Conservation (phyloP, 2,329 filamentous ascomycete species). For the Westerdykella aurantiaca region DNA sequence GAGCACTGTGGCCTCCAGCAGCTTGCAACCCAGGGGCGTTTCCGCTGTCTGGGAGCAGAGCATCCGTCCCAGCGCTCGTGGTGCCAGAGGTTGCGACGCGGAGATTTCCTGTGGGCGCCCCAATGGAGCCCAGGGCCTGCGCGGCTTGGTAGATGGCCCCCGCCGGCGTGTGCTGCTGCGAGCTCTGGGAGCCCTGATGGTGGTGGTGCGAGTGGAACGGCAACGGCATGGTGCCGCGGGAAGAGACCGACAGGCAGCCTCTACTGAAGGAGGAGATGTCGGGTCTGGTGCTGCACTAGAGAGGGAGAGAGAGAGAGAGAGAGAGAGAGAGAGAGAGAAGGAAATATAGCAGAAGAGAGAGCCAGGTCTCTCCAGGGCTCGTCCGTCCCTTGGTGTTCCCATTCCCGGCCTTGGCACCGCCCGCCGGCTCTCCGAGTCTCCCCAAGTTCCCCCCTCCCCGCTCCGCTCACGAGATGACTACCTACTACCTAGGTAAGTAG, state of each 20-base stretch:
- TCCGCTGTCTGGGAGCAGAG: conserved; percentile 36
- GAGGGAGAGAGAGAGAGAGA: conserved; percentile 1
- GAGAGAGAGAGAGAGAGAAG: conserved; percentile 1
- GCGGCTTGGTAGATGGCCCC: conserved; percentile 43
- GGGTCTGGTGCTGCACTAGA: background rate
- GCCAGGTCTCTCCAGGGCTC: background rate
- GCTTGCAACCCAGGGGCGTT: conserved; percentile 26
- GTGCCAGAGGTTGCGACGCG: conserved; percentile 37
- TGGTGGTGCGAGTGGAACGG: conserved; percentile 36
- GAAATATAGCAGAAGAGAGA: conserved; percentile 1
- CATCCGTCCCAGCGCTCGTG: conserved; percentile 42
- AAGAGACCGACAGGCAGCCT: background rate
- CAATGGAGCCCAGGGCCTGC: conserved; percentile 45
- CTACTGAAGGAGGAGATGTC: too few species aligned
- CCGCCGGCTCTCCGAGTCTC: too few species aligned
- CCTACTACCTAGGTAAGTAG: too few species aligned
- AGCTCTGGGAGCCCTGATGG: conserved; percentile 8
- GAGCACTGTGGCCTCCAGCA: conserved; percentile 22
- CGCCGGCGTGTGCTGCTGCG: conserved; percentile 34
- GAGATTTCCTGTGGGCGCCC: conserved; percentile 40
- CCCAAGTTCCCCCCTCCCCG: too few species aligned
- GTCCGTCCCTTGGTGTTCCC: background rate
- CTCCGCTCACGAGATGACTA: too few species aligned
- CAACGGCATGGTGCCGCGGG: conserved; percentile 33
- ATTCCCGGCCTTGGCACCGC: too few species aligned